Evolutionary conservation across 768 basidiomycete species (phyloP).

Genomic region (Tulasnella sp.): DNA sequence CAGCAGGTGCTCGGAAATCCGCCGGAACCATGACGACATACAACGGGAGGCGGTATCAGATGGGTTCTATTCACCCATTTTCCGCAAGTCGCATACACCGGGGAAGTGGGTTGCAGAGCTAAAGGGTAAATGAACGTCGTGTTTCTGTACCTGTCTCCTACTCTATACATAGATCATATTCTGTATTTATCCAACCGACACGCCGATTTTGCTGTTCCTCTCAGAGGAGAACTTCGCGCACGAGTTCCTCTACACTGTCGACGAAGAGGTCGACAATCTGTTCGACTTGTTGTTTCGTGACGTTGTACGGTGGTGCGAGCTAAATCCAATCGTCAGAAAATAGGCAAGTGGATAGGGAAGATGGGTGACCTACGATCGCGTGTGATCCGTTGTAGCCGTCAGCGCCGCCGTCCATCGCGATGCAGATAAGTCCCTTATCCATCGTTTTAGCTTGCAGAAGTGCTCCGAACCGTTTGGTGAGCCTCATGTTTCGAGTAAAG

Average conservation of each 20-base stretch:
- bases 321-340: neutral
- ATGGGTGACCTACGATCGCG: conserved; percentile 34
- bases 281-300: conserved; percentile 55
- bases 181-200: neutral
- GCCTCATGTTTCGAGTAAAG: conserved; percentile 28
- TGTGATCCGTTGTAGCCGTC: conserved; percentile 66
- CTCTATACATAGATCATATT: neutral
- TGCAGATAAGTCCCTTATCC: conserved; percentile 52
- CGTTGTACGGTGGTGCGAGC: conserved; percentile 69
- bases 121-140: neutral
- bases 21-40: neutral
- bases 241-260: conserved; percentile 45
- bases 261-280: conserved; percentile 54
- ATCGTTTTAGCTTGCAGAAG: conserved; percentile 58
- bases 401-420: conserved; percentile 63
- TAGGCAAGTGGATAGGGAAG: too few relatives aligned
- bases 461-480: conserved; percentile 48
- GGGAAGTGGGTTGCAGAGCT: conserved; percentile 4
- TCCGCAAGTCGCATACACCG: neutral
- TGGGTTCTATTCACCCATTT: neutral
- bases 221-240: conserved; percentile 24
- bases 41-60: neutral
- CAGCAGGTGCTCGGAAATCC: conserved; percentile 5
- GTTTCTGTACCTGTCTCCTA: neutral
- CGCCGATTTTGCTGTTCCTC: neutral